A percentile compares a stretch with the other conserved stretches of the same genome.
These are phyloP conservation scores for Cyclotella sp. DNA, from an alignment of 108 stramenopile species.

Conservation along the genomic window DNA sequence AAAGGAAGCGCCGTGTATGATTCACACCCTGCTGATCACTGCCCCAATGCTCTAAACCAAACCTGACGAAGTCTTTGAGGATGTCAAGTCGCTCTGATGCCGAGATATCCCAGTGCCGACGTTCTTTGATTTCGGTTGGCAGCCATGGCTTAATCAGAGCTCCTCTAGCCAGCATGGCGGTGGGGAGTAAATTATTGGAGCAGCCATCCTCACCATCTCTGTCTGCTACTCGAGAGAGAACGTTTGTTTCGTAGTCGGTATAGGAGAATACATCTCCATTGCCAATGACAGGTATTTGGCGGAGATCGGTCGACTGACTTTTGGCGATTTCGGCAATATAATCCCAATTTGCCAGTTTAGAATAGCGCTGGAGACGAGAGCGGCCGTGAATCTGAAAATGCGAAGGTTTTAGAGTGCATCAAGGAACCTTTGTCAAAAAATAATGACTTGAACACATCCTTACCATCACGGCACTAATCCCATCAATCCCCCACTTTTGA, in stretches of 20 bases:
- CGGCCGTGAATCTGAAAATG: constrained; percentile 89
- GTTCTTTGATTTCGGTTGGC: constrained; percentile 96
- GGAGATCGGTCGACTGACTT: constrained; percentile 62
- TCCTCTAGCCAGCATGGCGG: constrained; percentile 97
- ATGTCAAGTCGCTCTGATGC: constrained; percentile 94
- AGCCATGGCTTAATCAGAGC: constrained; percentile 99
- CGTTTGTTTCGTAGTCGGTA: constrained; percentile 87
- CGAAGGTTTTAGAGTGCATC: not conserved
- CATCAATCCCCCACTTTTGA: constrained; percentile 79
- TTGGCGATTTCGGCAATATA: constrained; percentile 88
- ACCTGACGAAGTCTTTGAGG: constrained; percentile 89
- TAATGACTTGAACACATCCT: constrained; percentile 23
- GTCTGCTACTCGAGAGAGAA: constrained; percentile 39
- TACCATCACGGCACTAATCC: constrained; percentile 79
- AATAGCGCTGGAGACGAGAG: constrained; percentile 93
- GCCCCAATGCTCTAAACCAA: constrained; percentile 98
- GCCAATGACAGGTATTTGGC: constrained; percentile 91
- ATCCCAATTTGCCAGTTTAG: constrained; percentile 93
- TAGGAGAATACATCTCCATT: constrained; percentile 97
- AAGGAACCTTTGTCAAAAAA: not conserved
- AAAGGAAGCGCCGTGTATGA: constrained; percentile 92
- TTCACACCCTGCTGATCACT: constrained; percentile 95
- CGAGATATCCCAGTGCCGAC: constrained; percentile 94
- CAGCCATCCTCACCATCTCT: constrained; percentile 26
- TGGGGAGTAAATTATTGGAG: constrained; percentile 62